Evolutionary conservation across 352 stramenopile genomes (phyloP), one percentile per base, ranked within the genome.

Genomic region (Phytopythium sindhum): DNA sequence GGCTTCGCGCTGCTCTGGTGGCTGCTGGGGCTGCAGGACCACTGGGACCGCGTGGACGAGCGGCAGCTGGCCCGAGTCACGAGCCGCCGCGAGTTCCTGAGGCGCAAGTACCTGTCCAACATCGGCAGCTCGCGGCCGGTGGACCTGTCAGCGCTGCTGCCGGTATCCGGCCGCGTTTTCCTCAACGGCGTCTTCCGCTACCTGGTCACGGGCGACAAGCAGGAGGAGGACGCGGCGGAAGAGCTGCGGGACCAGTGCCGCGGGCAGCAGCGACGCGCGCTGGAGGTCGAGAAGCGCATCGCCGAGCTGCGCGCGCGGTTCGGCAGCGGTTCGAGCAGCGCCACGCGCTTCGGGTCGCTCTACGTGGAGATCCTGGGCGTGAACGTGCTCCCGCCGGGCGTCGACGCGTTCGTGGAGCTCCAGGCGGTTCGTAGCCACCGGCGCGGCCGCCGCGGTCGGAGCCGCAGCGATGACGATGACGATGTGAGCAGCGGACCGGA

Each of bases 171-270:
- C 2, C 80, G 72, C 31, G 76, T 91, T 1, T 92, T 90, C 57
- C 78, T 91, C 64, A 91, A 91, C 44, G 85, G 85, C 33, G 75
- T 93, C 0, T 79, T 82, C 14, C 62, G 69, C 44, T 92, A 89
- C 56, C 63, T 92, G 21, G 71, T 91, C 33, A 92, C 80, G 21
- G 85, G 85, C 26, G 75, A 91, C 69, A 83, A 86, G 39, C 61
- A 58, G 17, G 85, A 91, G 44, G 73, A 91, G 64, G 85, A 91
- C 57, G 78, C 74, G 15, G 83, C 80, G 9, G 83, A 91, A 54
- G 85, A 93, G 24, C 57, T 93, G n/a, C 67, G 79, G 15, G 85
- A 91, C 11, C 81, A 91, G 54, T 73, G 86, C 39, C 54, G 62
- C 17, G 54, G 74, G 42, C 70, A 72, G 14, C 78, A 88, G 61